Conservation (phyloP, 768 basidiomycete species). For the Gelatoporia subvermispora region DNA sequence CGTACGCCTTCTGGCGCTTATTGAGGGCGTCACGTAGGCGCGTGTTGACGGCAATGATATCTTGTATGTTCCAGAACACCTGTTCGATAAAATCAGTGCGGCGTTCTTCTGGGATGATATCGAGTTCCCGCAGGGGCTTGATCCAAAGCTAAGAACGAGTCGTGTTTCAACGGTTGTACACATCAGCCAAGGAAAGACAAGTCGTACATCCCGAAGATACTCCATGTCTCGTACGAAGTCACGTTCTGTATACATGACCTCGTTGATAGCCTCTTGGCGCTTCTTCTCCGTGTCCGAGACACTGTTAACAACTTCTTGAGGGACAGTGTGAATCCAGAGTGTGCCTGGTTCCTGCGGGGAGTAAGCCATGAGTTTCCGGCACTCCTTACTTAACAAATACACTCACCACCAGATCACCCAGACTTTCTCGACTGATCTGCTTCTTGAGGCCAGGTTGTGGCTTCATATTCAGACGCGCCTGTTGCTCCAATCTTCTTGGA, state of each 20-base stretch:
- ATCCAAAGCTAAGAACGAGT: conserved; percentile 68
- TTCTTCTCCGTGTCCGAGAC: conserved; percentile 92
- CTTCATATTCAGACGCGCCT: conserved; percentile 91
- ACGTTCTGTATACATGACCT: conserved; percentile 90
- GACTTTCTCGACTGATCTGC: conserved; percentile 75
- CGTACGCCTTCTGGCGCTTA: conserved; percentile 92
- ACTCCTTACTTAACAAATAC: background rate
- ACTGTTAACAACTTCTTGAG: conserved; percentile 88
- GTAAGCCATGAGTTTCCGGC: conserved; percentile 14
- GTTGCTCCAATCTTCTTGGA: conserved; percentile 90
- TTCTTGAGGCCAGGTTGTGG: conserved; percentile 85
- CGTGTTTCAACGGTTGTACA: background rate
- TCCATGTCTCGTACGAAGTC: conserved; percentile 99
- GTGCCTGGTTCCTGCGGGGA: conserved; percentile 67
- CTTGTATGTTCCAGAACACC: conserved; percentile 97
- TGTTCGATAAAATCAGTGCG: conserved; percentile 85
- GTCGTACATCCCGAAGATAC: conserved; percentile 86
- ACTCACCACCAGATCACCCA: conserved; percentile 71
- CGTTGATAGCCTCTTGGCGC: conserved; percentile 97
- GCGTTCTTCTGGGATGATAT: conserved; percentile 72
- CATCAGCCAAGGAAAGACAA: background rate
- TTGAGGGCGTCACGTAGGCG: conserved; percentile 89
- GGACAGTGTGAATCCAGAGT: conserved; percentile 95
- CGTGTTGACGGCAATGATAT: conserved; percentile 89
- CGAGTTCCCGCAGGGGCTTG: conserved; percentile 69